Evolutionary conservation across 371 early-diverging fungal species (phyloP), one percentile per base, ranked within the genome.

Genomic region (Rhizopus stolonifer): DNA sequence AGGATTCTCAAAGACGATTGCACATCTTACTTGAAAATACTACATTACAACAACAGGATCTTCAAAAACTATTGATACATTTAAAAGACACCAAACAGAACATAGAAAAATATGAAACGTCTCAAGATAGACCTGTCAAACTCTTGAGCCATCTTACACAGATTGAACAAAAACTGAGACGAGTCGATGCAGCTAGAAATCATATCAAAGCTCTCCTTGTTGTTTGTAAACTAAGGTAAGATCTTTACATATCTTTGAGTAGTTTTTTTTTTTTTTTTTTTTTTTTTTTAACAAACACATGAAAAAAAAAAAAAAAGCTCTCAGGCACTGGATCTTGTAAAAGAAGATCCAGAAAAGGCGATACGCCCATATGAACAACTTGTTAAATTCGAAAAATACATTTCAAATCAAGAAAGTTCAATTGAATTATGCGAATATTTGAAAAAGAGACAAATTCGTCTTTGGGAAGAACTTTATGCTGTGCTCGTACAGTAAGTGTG

Each of bases 341-440:
- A 69, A 25, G 54, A 46, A 3, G 67, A 76, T 15, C 67, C 76
- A 4, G 64, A 66, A 39, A 43, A 65, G 18, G 73, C 80, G 0
- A 62, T 80, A 1, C 49, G 42, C 0, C 79, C 76, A 31, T 83
- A 77, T 46, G 24, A 13, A 0, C 72, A 77, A 31, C 67, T 83
- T n/a, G 68, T 65, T 0, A 58, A 70, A 24, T 54, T 81, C 11
- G 61, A 67, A 3, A 43, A 45, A 21, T 50, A 58, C 34, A 52
- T 69, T 9, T 46, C 62, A n/a, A 25, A 19, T 8, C 39, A 31
- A 2, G 54, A 49, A 21, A 38, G 54, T 1, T 46, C 60, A n/a
- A 50, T 52, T 7, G 64, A 59, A 6, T 26, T 77, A 36, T 50
- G 52, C 23, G 18, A 46, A 0, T 70, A 70, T 46, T 31, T 78